Conservation (phyloP, 495 filamentous ascomycete species). For the Penicillium bovifimosum region DNA sequence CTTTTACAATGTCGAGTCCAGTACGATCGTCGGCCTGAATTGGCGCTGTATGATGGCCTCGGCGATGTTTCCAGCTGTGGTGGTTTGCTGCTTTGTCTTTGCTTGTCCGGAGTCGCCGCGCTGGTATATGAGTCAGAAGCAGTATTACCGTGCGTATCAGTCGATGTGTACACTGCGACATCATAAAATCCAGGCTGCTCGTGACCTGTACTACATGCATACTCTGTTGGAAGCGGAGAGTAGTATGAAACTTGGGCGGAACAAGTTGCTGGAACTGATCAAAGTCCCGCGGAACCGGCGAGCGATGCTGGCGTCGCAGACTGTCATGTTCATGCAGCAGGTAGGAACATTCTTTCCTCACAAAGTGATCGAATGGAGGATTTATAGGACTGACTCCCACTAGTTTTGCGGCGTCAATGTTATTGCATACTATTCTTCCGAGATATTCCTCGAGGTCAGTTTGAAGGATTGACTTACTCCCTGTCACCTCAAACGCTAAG, state of each 20-base stretch:
- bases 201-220: conserved; percentile 80
- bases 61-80: conserved; percentile 65
- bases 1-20: conserved; percentile 58
- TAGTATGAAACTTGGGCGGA: conserved; percentile 52
- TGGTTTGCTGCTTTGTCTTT: conserved; percentile 66
- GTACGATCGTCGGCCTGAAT: conserved; percentile 59
- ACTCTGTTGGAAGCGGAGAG: conserved; percentile 64
- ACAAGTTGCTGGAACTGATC: conserved; percentile 62
- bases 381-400: conserved; percentile 29
- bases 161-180: conserved; percentile 62
- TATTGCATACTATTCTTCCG: conserved; percentile 51
- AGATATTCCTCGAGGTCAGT: conserved; percentile 42
- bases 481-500: neutral
- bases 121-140: conserved; percentile 71
- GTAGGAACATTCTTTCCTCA: conserved; percentile 30
- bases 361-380: too few relatives aligned
- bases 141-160: conserved; percentile 59
- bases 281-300: conserved; percentile 74
- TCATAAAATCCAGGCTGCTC: conserved; percentile 68
- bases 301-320: conserved; percentile 64
- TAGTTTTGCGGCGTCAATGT: conserved; percentile 59
- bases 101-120: conserved; percentile 70
- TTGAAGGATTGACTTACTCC: neutral
- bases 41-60: conserved; percentile 85
- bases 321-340: conserved; percentile 87